Base-by-base conservation (phyloP, 805 yeast species). In the Wickerhamiella lipophila region DNA sequence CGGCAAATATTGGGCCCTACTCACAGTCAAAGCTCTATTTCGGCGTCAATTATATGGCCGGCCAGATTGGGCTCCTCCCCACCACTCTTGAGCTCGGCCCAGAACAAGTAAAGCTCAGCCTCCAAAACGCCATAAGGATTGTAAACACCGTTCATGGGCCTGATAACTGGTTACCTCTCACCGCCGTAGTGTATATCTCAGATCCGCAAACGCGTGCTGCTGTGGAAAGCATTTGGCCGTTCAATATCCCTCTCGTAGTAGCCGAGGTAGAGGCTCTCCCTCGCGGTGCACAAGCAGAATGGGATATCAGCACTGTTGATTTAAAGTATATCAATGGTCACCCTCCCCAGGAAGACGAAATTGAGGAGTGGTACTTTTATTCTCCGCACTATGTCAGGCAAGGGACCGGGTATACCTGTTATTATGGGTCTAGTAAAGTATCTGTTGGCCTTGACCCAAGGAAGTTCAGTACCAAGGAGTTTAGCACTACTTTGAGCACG, bases 1-100 rank as follows among this genome's bases (percentile, higher is more conserved):
- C 98, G 0, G 89, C 95, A 32, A 92, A 92, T 56, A 92, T 92
- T 42, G 98, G 98, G 0, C 98, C 98, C 0, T 92, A 92, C 61
- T 89, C 98, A 0, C 98, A 92, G 64, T 75, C 88, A 0, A 76
- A 79, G 9, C 79, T 77, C 53, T 62, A 58, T 12, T 60, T 60
- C 16, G 75, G 77, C 49, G 64, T 71, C 23, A 63, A 78, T 6
- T 79, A 81, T 2, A 69, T 88, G 11, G 84, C 96, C 46, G 98
- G 98, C 0, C 97, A 92, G 66, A 88, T 92, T 34, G 94, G 95
- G 1, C 68, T 92, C 35, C 62, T 80, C 1, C 96, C 98, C 0
- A 63, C 75, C 1, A 63, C 75, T 11, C 83, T 89, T 88, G 71
- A 64, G 2, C 56, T 83, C 34, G 53, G 59, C 2, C 35, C 25